These are phyloP conservation scores for Mortierella claussenii DNA, from an alignment of 192 early-diverging fungal species.

Conservation along the genomic window DNA sequence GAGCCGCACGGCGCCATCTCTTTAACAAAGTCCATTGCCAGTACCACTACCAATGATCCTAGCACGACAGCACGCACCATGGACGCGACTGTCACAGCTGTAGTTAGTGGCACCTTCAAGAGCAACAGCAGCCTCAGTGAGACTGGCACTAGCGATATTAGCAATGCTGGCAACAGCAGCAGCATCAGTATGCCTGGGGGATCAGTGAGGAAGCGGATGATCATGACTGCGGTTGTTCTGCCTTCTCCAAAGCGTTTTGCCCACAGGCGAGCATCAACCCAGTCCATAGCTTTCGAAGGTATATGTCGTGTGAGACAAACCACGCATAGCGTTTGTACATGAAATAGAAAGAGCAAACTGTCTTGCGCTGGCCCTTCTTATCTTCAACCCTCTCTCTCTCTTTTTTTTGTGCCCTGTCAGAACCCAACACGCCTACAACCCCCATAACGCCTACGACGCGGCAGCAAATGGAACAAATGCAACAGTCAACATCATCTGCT, in stretches of 20 bases:
- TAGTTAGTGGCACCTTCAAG: no score
- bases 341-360: no score
- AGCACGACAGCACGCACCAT: neutral
- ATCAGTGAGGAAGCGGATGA: neutral
- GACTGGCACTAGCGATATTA: neutral
- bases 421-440: no score
- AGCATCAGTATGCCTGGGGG: neutral
- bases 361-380: no score
- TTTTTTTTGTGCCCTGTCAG: no score
- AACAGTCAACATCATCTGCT: no score
- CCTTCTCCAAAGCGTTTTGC: neutral
- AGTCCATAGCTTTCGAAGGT: neutral
- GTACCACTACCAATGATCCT: neutral
- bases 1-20: no score
- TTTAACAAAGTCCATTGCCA: neutral
- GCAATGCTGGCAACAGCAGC: neutral
- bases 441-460: no score
- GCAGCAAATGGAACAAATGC: no score
- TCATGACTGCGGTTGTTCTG: neutral
- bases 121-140: neutral
- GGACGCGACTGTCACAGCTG: neutral
- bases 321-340: no score
- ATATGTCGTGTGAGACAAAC: no score
- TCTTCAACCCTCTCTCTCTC: no score
- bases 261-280: neutral